Evolutionary conservation across 2,329 filamentous ascomycete genomes (phyloP), one percentile per base, ranked within the genome.

Genomic region (Penicillium sp.): DNA sequence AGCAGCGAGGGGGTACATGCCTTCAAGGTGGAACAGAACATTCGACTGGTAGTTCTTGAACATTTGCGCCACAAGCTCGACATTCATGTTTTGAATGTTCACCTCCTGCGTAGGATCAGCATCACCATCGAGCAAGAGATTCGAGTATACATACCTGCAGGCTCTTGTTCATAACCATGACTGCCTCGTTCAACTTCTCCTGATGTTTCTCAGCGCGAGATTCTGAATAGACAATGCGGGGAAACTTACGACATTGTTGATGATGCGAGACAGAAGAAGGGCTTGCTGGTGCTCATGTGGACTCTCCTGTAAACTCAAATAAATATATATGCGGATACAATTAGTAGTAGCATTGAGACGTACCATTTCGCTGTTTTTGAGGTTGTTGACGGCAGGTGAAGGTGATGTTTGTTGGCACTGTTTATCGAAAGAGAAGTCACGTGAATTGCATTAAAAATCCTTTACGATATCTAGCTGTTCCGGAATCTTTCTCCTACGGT

Each of bases 41-140:
- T 98, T 99, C 11, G 93, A 97, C 77, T 97, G 93, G 76, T 99
- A 99, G 80, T 98, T 99, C 82, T 98, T 97, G 84, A 98, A 99
- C 95, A 99, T 99, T 75, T 98, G 94, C 0, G 94, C 93, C 5
- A 98, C 95, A 3, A 98, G 85, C 80, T 98, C 95, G 41, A 97
- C 92, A 74, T 99, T 96, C 93, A 98, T 97, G 77, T 98, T 99
- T 73, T 97, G 91, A 60, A 97, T 90, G 74, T 98, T 98, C 84
- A 98, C 97, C 69, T 98, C 94, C 91, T 97, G 70, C 6, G 60
- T 8, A 6, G 21, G 58, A 46, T 58, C 47, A 56, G 52, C 26
- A 17, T 21, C 3, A 7, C n/a, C 17, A 53, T 19, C 30, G 23
- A 45, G 11, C 15, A 30, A 30, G 23, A 11, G n/a, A 9, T 6